Percentiles rank a stretch among this genome's conserved stretches.
Conservation (phyloP, 306 rosid genomes). For the Quercus glauca region DNA sequence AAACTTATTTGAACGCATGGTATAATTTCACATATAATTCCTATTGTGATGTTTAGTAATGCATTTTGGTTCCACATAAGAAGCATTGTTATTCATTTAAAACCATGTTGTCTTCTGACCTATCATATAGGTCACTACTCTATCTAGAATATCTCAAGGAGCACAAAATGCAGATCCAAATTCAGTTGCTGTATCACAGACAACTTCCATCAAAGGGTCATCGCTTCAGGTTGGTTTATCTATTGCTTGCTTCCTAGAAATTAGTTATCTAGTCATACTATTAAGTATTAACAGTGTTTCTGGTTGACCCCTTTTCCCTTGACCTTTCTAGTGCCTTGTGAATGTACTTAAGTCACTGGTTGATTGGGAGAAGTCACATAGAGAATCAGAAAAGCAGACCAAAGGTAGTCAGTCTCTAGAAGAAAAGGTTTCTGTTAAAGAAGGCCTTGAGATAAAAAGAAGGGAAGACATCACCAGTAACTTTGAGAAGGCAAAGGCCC, state of each 20-base stretch:
- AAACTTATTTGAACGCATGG: slow-evolving; percentile 97
- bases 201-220: slow-evolving; percentile 82
- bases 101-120: slow-evolving; percentile 20
- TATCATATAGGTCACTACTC: slow-evolving; percentile 71
- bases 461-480: slow-evolving; percentile 66
- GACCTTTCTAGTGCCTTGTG: slow-evolving; percentile 78
- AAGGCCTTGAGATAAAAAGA: slow-evolving; percentile 62
- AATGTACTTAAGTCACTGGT: slow-evolving; percentile 94
- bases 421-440: slow-evolving; percentile 62
- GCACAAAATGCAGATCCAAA: slow-evolving; percentile 78
- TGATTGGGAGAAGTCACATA: slow-evolving; percentile 84
- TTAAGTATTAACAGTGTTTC: slow-evolving; percentile 13
- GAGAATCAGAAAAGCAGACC: slow-evolving; percentile 51
- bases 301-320: slow-evolving; percentile 30
- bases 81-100: slow-evolving; percentile 13
- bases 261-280: slow-evolving; percentile 14
- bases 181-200: slow-evolving; percentile 63
- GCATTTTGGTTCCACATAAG: slow-evolving; percentile 2
- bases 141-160: slow-evolving; percentile 93
- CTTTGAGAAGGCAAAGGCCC: slow-evolving; percentile 97
- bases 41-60: slow-evolving; percentile 18
- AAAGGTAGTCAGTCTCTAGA: slow-evolving; percentile 34
- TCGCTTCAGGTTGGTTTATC: slow-evolving; percentile 84
- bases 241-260: slow-evolving; percentile 17
- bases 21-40: slow-evolving; percentile 29